Percentiles rank a stretch among this genome's conserved stretches.
Conservation (phyloP, 176 grass and related monocot genomes). For the Avena atlantica region DNA sequence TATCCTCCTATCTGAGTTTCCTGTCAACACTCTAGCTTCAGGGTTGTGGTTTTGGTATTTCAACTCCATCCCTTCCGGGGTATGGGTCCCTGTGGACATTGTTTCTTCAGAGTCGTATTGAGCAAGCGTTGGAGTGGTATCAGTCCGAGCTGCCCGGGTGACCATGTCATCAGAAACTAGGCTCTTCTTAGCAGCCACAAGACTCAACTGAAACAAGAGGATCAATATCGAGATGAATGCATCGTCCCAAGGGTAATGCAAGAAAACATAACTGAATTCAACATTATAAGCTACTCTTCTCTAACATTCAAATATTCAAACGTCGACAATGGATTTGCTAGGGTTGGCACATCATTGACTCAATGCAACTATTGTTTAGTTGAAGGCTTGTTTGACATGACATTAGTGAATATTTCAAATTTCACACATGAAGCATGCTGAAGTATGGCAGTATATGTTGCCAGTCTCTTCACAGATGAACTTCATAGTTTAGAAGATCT, state of each 20-base stretch:
- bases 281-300: constrained; percentile 26
- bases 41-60: constrained; percentile 48
- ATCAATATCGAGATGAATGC: constrained; percentile 36
- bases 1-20: constrained; percentile 49
- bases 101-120: constrained; percentile 76
- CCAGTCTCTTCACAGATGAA: constrained; percentile 12
- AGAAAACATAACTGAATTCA: background rate
- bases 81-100: constrained; percentile 65
- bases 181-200: constrained; percentile 83
- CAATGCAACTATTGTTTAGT: constrained; percentile 8
- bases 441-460: constrained; percentile 3
- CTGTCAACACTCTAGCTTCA: constrained; percentile 43
- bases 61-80: constrained; percentile 51
- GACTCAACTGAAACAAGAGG: constrained; percentile 65
- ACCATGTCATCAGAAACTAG: constrained; percentile 56
- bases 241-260: constrained; percentile 19
- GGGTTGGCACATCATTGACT: background rate
- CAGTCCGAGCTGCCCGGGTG: constrained; percentile 33
- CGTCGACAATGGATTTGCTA: background rate
- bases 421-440: background rate
- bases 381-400: background rate
- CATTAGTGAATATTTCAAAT: background rate
- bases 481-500: constrained; percentile 18
- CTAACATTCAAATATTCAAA: constrained; percentile 19
- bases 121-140: constrained; percentile 45